Conservation (phyloP, 2,329 filamentous ascomycete genomes). For the Pseudogymnoascus sp. region DNA sequence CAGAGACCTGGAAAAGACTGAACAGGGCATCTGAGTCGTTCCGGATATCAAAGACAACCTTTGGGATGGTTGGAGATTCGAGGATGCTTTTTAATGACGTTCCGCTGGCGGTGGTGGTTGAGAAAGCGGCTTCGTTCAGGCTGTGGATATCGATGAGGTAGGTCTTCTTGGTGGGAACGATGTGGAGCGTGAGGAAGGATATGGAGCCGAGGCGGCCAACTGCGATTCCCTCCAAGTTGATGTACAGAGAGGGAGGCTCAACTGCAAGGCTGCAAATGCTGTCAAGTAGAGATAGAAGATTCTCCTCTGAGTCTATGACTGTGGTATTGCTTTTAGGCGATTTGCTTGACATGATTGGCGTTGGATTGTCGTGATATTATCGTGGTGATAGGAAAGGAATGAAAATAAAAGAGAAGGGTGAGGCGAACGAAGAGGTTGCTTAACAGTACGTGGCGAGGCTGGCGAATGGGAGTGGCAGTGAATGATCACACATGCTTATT, state of each 20-base stretch:
- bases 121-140: constrained; percentile 35
- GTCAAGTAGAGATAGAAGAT: constrained; percentile 16
- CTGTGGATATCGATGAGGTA: constrained; percentile 40
- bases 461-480: background rate
- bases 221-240: constrained; percentile 41
- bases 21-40: constrained; percentile 53
- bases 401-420: background rate
- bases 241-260: constrained; percentile 33
- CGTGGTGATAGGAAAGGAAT: background rate
- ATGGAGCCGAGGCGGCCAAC: constrained; percentile 38
- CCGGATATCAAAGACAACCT: constrained; percentile 54
- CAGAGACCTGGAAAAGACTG: constrained; percentile 36
- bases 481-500: background rate
- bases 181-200: constrained; percentile 36
- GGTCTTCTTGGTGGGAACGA: constrained; percentile 24
- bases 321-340: constrained; percentile 3
- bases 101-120: constrained; percentile 24
- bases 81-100: constrained; percentile 37
- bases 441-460: background rate
- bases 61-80: constrained; percentile 38
- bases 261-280: background rate
- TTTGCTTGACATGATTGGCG: background rate
- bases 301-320: constrained; percentile 14
- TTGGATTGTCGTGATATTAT: background rate
- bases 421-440: background rate